Base-by-base conservation (phyloP, 2,329 filamentous ascomycete genomes). In the Tricladium varicosporioides region DNA sequence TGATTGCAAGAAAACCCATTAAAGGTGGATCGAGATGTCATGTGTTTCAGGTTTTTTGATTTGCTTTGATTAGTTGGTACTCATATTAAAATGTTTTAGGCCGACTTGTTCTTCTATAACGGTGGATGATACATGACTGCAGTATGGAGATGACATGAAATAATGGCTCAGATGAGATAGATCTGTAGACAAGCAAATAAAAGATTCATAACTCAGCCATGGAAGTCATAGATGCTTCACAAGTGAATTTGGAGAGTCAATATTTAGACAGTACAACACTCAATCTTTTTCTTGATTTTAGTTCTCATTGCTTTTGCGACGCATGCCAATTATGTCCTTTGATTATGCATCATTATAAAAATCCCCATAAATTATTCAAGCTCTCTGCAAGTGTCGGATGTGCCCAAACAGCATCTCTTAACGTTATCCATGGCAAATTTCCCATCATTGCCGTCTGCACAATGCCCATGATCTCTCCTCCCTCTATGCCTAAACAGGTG, bases 371-470 rank as follows among this genome's bases (percentile, higher is more conserved):
- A 63, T 79, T 80, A 63, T 81, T 80, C 70, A 81, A 64, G 62
- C 74, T 74, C 73, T 82, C 79, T 0, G 75, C 76, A 60, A 80
- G 67, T 48, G 73, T 76, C 13, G 78, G 80, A 70, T 82, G 80
- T 5, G 78, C 77, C 70, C 75, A 80, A 2, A 80, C 73, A 13
- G 75, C 77, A 56, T 76, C 73, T 65, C 75, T 72, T 53, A 81
- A 58, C 49, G 74, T 71, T 68, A 72, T 72, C 71, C 75, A 80
- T 59, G 72, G 73, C 60, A 78, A 52, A 4, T 70, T 69, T 1
- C 77, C 78, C 69, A 80, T 73, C 75, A 82, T 79, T 14, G 78
- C 79, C 62, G 75, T 75, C 72, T 82, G 77, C 58, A 82, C 75
- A 58, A 80, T 70, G 56, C 73, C 75, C 79, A 82, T 80, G 50